Base-by-base conservation (phyloP, 495 filamentous ascomycete species). In the Aspergillus indologenus region DNA sequence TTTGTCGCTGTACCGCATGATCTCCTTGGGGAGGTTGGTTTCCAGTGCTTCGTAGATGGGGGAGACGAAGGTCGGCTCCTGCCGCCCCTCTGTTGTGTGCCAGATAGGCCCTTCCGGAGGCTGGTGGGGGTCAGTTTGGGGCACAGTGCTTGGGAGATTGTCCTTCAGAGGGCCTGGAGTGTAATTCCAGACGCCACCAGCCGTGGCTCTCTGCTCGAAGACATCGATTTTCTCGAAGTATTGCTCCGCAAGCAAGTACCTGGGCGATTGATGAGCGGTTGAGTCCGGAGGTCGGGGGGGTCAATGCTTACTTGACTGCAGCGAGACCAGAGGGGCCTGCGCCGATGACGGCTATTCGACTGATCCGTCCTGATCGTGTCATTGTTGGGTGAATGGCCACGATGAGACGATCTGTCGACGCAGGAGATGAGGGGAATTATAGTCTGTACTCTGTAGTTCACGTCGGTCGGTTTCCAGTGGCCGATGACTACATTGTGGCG, bases 111-210 rank as follows among this genome's bases (percentile, higher is more conserved):
- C 71, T 57, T 79, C 71, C 6, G 64, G 45, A 1, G 71, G 67
- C 55, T 70, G 68, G 56, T 76, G 64, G 12, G 81, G 77, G 58
- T 74, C 70, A 8, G 74, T 65, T 56, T 81, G 76, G 5, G 79
- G 78, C 9, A 80, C 67, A 53, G 67, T 54, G 1, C 69, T 69
- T 17, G 67, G 55, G 21, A 64, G 7, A 34, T 59, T 59, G 18
- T 48, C 24, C 54, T 78, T 76, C 18, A 66, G 55, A 11, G 67
- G 59, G 12, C 67, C 65, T 1, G 68, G 71, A 57, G 60, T 69
- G 47, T 81, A 89, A 63, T 94, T 87, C 93, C 93, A 98, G 5
- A 90, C 83, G 5, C 93, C 93, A 53, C 91, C 92, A 5, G 85
- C 80, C 14, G 82, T 79, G 50, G 72, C 73, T 60, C 90, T 86